A percentile compares a stretch with the other conserved stretches of the same genome.
phyloP scores from a whole-genome alignment of 2,329 filamentous ascomycete species.

The Colletotrichum trifolii region DNA sequence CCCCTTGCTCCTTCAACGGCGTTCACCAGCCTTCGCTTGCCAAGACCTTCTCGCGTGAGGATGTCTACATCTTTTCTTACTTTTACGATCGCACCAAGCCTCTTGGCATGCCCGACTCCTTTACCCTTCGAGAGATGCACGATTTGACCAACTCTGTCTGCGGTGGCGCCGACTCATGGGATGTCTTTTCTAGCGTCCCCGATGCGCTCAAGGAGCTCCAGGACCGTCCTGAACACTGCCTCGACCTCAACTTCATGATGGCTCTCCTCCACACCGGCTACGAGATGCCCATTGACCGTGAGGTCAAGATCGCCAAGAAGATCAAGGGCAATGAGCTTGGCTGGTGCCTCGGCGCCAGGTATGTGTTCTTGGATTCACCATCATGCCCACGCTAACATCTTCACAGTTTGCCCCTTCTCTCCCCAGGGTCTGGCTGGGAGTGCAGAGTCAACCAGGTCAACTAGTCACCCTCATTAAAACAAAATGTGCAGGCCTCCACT shows the following conservation, averaged over 20 bases:
- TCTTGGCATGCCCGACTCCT: constrained; percentile 97
- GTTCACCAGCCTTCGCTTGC: constrained; percentile 92
- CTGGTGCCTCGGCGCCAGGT: constrained; percentile 98
- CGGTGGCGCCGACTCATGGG: constrained; percentile 80
- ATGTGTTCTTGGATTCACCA: constrained; percentile 48
- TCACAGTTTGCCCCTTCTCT: constrained; percentile 82
- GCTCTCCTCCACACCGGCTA: constrained; percentile 94
- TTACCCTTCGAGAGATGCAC: constrained; percentile 90
- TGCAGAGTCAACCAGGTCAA: constrained; percentile 85
- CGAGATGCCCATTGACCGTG: constrained; percentile 95
- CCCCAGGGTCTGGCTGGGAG: constrained; percentile 86
- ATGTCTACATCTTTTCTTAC: constrained; percentile 97
- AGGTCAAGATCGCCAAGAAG: constrained; percentile 99
- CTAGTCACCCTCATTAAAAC: constrained; percentile 48
- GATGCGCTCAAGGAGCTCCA: constrained; percentile 83
- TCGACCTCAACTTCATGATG: constrained; percentile 97
- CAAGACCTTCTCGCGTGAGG: constrained; percentile 92
- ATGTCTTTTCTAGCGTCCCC: constrained; percentile 79
- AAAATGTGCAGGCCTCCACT: constrained; percentile 15
- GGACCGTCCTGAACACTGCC: constrained; percentile 87
- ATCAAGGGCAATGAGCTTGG: constrained; percentile 96
- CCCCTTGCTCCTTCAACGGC: constrained; percentile 98
- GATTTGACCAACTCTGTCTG: constrained; percentile 89
- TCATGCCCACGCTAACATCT: constrained; percentile 49
- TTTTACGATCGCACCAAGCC: constrained; percentile 96